Evolutionary conservation across 495 filamentous ascomycete genomes (phyloP), one percentile per base, ranked within the genome.

Genomic region (Parathielavia hyrcaniae): DNA sequence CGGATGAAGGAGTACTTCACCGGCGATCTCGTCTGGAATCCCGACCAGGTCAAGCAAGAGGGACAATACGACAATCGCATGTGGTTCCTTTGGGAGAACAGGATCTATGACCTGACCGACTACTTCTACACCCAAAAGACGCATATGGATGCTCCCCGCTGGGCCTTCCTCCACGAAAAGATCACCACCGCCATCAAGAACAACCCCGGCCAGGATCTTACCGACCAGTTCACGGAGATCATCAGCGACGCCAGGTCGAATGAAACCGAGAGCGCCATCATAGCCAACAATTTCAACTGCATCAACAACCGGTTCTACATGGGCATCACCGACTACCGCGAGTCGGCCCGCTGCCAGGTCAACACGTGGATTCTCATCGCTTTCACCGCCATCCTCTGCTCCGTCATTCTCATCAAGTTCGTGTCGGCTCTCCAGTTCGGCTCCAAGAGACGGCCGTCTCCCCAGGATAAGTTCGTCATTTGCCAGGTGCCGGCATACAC

Each of bases 391-490:
- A 75, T 96, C 26, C 77, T 98, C 43, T 89, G 87, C 66, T 53
- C 80, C 13, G 89, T 96, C 53, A 88, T 97, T 57, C 62, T 86
- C 16, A 75, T 86, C 71, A 98, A 97, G 74, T 98, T 98, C 77
- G 71, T 98, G 64, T 87, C 93, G 55, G 93, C 93, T 45, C 79
- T 98, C 26, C 93, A 98, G 68, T 86, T 98, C 60, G 92, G 93
- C 17, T 87, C 89, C 48, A 97, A 96, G 74, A 85, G 88, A 32
- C 87, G 90, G 17, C 93, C 93, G 5, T 78, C 86, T 17, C 86
- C 90, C 26, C 93, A 97, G 72, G 93, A 98, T 69, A 97, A 97
- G 69, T 98, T 98, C 59, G 93, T 98, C 58, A 97, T 98, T 60
- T 97, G 93, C 76, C 87, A 96, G 71, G 89, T 98, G 53, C 93